phyloP scores from a whole-genome alignment of 148 eudicot species.

The Hydrangea macrophylla region DNA sequence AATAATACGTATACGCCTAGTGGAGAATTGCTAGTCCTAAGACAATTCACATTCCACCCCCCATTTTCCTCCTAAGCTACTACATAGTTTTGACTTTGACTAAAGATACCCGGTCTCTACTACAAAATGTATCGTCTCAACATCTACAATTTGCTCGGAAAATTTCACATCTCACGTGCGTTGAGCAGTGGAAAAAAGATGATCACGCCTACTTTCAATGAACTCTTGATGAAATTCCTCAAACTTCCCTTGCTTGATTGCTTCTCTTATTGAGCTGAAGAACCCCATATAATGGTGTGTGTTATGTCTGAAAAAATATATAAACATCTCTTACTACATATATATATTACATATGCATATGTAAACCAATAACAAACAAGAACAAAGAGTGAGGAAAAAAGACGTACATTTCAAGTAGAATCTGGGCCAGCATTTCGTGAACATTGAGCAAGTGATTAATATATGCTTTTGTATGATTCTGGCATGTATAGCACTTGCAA shows the following conservation, averaged over 20 bases:
- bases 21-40: too few species aligned
- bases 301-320: conserved; percentile 54
- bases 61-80: too few species aligned
- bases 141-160: not conserved
- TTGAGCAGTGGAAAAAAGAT: conserved; percentile 27
- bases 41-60: too few species aligned
- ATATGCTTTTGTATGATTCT: conserved; percentile 82
- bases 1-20: too few species aligned
- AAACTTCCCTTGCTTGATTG: conserved; percentile 50
- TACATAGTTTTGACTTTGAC: too few species aligned
- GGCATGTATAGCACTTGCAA: conserved; percentile 74
- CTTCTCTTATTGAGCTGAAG: conserved; percentile 59
- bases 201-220: conserved; percentile 36
- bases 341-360: not conserved
- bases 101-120: too few species aligned
- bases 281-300: conserved; percentile 78
- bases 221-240: conserved; percentile 50
- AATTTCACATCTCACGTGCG: conserved; percentile 11
- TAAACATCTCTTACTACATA: conserved; percentile 6
- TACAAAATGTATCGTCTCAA: too few species aligned
- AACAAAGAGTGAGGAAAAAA: not conserved
- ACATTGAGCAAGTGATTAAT: conserved; percentile 74
- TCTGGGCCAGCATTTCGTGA: conserved; percentile 79
- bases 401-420: conserved; percentile 69
- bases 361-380: not conserved